Percentiles rank a stretch among this genome's conserved stretches.
Evolutionary conservation across 352 stramenopile species (phyloP).

Genomic region (Poterioochromonas sp.): DNA sequence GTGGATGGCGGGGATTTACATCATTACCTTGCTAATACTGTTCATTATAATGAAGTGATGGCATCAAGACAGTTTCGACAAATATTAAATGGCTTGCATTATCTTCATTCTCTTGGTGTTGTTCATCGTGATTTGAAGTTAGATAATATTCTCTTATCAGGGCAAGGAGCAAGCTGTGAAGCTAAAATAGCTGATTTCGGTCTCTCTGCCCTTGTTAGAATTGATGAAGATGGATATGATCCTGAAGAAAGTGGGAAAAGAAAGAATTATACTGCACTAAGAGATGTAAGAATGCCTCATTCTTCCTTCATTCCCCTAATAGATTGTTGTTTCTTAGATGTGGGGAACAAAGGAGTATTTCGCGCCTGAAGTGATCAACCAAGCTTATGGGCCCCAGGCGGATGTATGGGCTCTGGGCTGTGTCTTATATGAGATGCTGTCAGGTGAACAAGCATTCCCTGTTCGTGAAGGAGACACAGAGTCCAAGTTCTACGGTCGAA

Average conservation of each 20-base stretch:
- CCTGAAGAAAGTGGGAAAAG: neutral
- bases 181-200: conserved; percentile 21
- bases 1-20: conserved; percentile 18
- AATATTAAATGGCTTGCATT: conserved; percentile 14
- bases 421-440: conserved; percentile 8
- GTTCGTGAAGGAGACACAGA: neutral
- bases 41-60: conserved; percentile 9
- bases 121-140: conserved; percentile 26
- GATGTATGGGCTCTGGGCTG: conserved; percentile 22
- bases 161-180: neutral
- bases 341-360: conserved; percentile 30
- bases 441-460: conserved; percentile 18
- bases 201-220: neutral
- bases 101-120: conserved; percentile 9
- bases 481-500: conserved; percentile 19
- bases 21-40: conserved; percentile 10
- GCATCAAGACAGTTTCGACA: neutral
- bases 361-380: conserved; percentile 16
- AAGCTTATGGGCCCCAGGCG: conserved; percentile 11
- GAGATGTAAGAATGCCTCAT: neutral
- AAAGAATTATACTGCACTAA: conserved; percentile 8
- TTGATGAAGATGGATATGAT: conserved; percentile 2
- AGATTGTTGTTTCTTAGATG: neutral
- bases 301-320: neutral
- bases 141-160: conserved; percentile 11